Conservation (phyloP, 441 rosid species). For the Viola pubescens region DNA sequence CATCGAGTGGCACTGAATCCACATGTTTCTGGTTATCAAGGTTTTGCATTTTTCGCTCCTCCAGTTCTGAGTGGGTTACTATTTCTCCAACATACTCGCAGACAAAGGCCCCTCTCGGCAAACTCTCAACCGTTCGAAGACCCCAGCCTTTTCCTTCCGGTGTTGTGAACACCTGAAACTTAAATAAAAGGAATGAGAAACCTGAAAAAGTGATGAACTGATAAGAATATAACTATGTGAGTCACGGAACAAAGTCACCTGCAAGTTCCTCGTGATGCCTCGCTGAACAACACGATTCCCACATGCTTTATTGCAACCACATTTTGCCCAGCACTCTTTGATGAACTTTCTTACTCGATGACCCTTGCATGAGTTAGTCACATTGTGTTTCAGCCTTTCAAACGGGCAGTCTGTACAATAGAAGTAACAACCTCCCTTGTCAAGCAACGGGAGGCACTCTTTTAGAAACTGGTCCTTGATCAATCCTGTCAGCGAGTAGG, state of each 20-base stretch:
- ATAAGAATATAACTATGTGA: background rate
- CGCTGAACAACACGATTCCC: slow-evolving; percentile 21
- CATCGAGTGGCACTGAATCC: slow-evolving; percentile 4
- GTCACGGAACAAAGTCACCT: background rate
- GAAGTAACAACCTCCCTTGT: background rate
- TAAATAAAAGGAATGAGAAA: too few relatives aligned
- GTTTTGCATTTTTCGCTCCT: background rate
- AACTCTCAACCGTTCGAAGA: slow-evolving; percentile 5
- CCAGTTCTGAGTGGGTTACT: slow-evolving; percentile 3
- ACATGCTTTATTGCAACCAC: slow-evolving; percentile 12
- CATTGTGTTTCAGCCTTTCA: background rate
- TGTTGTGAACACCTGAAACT: slow-evolving; percentile 11
- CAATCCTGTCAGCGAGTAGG: slow-evolving; percentile 12
- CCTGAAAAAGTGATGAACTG: background rate
- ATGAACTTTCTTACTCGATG: slow-evolving; percentile 10
- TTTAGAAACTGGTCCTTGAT: slow-evolving; percentile 9
- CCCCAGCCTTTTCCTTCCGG: slow-evolving; percentile 17
- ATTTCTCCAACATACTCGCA: slow-evolving; percentile 15
- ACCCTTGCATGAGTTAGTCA: slow-evolving; percentile 7
- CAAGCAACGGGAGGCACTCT: background rate
- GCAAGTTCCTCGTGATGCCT: slow-evolving; percentile 12
- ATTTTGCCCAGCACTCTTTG: slow-evolving; percentile 19
- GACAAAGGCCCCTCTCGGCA: slow-evolving; percentile 10
- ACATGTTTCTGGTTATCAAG: background rate
- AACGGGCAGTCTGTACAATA: slow-evolving; percentile 11